Evolutionary conservation across 257 asterid genomes (phyloP).

Genomic region (Salvia miltiorrhiza): DNA sequence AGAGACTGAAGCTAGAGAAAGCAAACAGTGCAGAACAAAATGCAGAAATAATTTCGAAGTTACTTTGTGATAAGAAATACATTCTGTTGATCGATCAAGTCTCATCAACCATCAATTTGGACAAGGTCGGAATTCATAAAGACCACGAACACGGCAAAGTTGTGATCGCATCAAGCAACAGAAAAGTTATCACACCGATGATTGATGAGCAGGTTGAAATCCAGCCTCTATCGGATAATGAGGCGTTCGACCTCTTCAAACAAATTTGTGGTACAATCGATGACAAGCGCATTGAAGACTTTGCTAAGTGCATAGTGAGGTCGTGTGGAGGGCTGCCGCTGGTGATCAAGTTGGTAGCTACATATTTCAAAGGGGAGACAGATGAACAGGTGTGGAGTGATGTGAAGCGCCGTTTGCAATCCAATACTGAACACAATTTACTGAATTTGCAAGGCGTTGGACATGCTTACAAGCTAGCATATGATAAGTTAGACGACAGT

Average conservation of each 20-base stretch:
- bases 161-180: constrained; percentile 8
- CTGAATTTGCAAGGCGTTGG: neutral
- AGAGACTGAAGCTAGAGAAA: too few relatives aligned
- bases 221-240: neutral
- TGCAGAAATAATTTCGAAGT: too few relatives aligned
- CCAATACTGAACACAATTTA: neutral
- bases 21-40: too few relatives aligned
- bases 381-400: neutral
- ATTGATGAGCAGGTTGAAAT: neutral
- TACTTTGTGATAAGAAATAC: too few relatives aligned
- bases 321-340: constrained; percentile 25
- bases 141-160: constrained; percentile 13
- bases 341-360: too few relatives aligned
- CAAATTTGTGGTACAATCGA: neutral
- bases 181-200: neutral
- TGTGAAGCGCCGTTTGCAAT: neutral
- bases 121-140: neutral
- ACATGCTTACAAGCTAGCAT: too few relatives aligned
- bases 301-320: constrained; percentile 1
- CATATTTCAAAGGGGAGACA: neutral
- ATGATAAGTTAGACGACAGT: too few relatives aligned
- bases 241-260: constrained; percentile 5
- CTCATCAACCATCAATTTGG: too few relatives aligned
- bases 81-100: too few relatives aligned
- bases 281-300: neutral